Base-by-base conservation (phyloP, 768 basidiomycete species). In the Tricholoma sp. region DNA sequence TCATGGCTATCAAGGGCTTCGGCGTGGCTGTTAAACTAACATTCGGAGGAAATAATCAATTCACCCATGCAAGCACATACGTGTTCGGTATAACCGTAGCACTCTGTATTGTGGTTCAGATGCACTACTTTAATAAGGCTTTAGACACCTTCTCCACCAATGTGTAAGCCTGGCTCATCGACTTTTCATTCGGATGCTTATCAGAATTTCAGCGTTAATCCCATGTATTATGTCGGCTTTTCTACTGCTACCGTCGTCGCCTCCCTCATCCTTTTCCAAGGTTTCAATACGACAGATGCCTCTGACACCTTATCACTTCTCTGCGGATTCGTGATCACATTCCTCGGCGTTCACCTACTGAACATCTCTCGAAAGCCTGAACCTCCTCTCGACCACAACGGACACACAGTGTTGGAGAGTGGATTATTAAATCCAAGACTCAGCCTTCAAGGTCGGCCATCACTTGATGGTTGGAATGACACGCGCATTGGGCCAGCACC, bases 1-100 rank as follows among this genome's bases (percentile, higher is more conserved):
- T 98, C 73, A 98, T 99, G 97, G 89, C 94, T 41, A 90, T 98
- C 79, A 99, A 99, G 76, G 96, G 94, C 50, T 94, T 99, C 65
- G 97, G 97, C 46, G 87, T 98, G 49, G 96, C 97, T 2, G 82
- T 99, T 66, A 98, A 98, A 72, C 82, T 99, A 57, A 98, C 94
- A 0, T 75, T 98, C 57, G 81, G 83, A 9, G 95, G 96, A 47
- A 91, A 91, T 68, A 99, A 98, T 71, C 97, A 99, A 72, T 90
- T 99, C 67, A 83, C 88, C 0, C 91, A 94, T 67, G 86, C 89
- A 35, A 94, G 91, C 69, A 99, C 97, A n/a, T 99, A 98, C 70
- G 84, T 98, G 22, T 96, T 98, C 65, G 94, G 85, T 35, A 78
- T 92, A 51, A 83, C 91, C 32, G 88, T 94, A 2, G 80, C 79